Percentiles rank a stretch among this genome's conserved stretches.
Evolutionary conservation across 768 basidiomycete species (phyloP).

Genomic region (Sarcomyxa edulis): DNA sequence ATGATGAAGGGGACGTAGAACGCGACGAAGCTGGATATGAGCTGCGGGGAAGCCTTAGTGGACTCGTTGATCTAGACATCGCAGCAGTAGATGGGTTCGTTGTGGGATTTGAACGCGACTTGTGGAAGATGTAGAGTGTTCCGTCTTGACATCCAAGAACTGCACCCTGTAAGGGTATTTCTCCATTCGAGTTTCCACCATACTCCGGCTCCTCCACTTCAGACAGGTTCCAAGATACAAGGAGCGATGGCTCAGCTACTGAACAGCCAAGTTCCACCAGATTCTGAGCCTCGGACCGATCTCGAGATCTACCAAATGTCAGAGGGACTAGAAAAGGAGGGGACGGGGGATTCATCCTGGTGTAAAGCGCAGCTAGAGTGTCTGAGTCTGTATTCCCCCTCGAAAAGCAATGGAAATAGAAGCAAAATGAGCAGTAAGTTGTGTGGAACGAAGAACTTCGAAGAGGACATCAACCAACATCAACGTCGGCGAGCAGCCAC

Average conservation of each 20-base stretch:
- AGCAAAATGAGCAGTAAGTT: too few relatives aligned
- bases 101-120: too few relatives aligned
- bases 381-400: too few relatives aligned
- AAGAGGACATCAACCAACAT: too few relatives aligned
- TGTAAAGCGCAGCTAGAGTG: constrained; percentile 4
- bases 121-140: constrained; percentile 36
- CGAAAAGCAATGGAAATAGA: too few relatives aligned
- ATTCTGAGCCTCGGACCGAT: constrained; percentile 6
- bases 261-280: constrained; percentile 27
- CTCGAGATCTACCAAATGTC: constrained; percentile 19
- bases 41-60: constrained; percentile 8
- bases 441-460: too few relatives aligned
- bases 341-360: constrained; percentile 10
- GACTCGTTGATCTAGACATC: constrained; percentile 10
- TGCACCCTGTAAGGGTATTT: constrained; percentile 15
- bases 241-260: constrained; percentile 21
- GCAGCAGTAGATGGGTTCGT: constrained; percentile 9
- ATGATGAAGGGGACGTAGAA: constrained; percentile 36
- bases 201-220: too few relatives aligned
- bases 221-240: constrained; percentile 24
- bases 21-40: constrained; percentile 23
- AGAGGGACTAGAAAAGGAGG: constrained; percentile 24
- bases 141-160: constrained; percentile 39
- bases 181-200: constrained; percentile 7
- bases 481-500: too few relatives aligned